Base-by-base conservation (phyloP, 176 grass and related monocot genomes). In the Oryza longistaminata region DNA sequence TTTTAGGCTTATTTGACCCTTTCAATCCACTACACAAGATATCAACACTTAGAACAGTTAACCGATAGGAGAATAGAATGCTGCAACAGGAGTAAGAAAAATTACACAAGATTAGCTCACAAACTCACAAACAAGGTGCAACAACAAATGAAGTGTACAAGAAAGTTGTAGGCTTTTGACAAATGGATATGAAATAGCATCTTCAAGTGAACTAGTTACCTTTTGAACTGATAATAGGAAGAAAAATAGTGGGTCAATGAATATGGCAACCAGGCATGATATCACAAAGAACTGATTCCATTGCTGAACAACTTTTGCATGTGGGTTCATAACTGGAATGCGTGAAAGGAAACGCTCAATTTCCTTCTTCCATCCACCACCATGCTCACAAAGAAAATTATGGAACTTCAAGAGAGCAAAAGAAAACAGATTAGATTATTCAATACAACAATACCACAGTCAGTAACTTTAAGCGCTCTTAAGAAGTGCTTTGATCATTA, bases 251-350 rank as follows among this genome's bases (percentile, higher is more conserved):
- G 95, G 95, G 58, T 98, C 93, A 2, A 98, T 93, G 69, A 98
- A 98, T 81, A 98, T 95, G 62, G 95, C 83, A 55, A 98, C 75
- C 55, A 98, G 82, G 85, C 93, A 98, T 64, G 95, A 98, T 82
- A 98, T 98, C 55, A 93, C 91, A 58, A 98, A 98, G 82, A 98
- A 98, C 49, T 95, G 81, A 87, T 98, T 98, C 95, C 93, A 98
- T 43, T 78, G 91, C 42, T 95, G 95, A 77, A 98, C 91, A 85
- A 77, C 44, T 76, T 95, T 98, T 7, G 82, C 90, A 50, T 98
- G 93, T 34, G 93, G 95, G 78, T 95, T 95, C 93, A 95, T 92
- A 68, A 98, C 92, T 2, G 95, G 95, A 50, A 98, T 82, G 70
- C 74, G 77, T 31, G 91, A 87, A 65, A 92, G 65, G 6, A 95